A percentile compares a stretch with the other conserved stretches of the same genome.
Evolutionary conservation across 1,284 basidiomycete species (phyloP).

Genomic region (Flammula alnicola): DNA sequence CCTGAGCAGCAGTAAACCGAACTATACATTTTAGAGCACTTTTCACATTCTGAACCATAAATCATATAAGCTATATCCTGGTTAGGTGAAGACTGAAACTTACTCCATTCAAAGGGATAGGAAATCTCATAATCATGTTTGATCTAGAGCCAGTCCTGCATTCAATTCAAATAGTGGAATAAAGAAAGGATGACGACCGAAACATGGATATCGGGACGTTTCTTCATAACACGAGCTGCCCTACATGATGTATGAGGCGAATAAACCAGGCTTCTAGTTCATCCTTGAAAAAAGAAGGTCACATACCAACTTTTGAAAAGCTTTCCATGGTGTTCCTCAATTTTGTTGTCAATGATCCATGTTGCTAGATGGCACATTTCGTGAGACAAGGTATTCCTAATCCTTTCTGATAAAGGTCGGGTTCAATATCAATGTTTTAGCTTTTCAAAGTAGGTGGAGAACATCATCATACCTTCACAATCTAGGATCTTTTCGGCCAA

Average conservation of each 20-base stretch:
- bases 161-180: background rate
- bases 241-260: too few relatives aligned
- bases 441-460: background rate
- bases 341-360: constrained; percentile 75
- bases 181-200: constrained; percentile 51
- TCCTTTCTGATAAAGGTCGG: constrained; percentile 61
- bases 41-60: constrained; percentile 56
- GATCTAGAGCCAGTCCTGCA: constrained; percentile 47
- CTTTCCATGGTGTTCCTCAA: constrained; percentile 70
- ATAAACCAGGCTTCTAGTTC: too few relatives aligned
- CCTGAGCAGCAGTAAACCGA: background rate
- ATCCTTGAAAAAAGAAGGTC: background rate
- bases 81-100: constrained; percentile 31
- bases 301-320: constrained; percentile 73
- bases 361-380: constrained; percentile 89
- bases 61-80: background rate
- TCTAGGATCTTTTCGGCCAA: constrained; percentile 81
- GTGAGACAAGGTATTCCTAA: constrained; percentile 80
- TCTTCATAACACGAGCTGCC: constrained; percentile 66
- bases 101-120: constrained; percentile 81
- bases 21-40: constrained; percentile 68
- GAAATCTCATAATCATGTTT: constrained; percentile 77
- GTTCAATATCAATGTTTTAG: background rate
- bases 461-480: constrained; percentile 58
- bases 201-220: constrained; percentile 68